A percentile compares a stretch with the other conserved stretches of the same genome.
phyloP scores from a whole-genome alignment of 805 yeast species.

The Millerozyma acaciae region DNA sequence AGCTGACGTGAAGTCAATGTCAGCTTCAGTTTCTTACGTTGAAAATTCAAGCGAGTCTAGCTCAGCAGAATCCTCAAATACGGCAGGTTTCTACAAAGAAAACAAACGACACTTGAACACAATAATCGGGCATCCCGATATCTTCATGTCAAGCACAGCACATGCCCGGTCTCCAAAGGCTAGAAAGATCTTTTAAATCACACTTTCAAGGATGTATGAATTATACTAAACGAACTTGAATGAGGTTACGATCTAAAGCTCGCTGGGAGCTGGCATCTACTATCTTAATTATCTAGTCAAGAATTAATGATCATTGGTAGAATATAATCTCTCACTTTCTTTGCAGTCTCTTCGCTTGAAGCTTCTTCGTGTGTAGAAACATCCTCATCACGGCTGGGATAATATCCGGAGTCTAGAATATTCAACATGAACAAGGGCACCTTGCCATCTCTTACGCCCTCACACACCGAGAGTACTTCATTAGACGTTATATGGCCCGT shows the following conservation, averaged over 20 bases:
- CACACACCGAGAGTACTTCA: conserved; percentile 31
- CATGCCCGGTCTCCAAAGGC: too few species aligned
- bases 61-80: conserved; percentile 5
- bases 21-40: conserved; percentile 16
- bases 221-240: too few species aligned
- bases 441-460: conserved; percentile 35
- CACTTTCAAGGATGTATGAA: too few species aligned
- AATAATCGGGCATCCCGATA: background rate
- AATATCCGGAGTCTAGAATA: conserved; percentile 28
- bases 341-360: conserved; percentile 28
- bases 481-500: conserved; percentile 21
- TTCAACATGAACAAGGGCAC: conserved; percentile 35
- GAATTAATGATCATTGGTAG: conserved; percentile 29
- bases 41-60: conserved; percentile 6
- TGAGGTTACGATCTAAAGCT: too few species aligned
- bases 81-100: background rate
- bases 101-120: background rate
- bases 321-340: conserved; percentile 31
- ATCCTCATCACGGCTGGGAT: conserved; percentile 17
- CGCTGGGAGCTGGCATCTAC: too few species aligned
- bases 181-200: too few species aligned
- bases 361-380: conserved; percentile 13
- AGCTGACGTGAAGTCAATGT: conserved; percentile 18
- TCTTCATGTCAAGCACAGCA: background rate
- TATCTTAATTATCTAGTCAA: conserved; percentile 2